A percentile compares a stretch with the other conserved stretches of the same genome.
Conservation (phyloP, 23 red algal species). For the Agarophyton chilense region DNA sequence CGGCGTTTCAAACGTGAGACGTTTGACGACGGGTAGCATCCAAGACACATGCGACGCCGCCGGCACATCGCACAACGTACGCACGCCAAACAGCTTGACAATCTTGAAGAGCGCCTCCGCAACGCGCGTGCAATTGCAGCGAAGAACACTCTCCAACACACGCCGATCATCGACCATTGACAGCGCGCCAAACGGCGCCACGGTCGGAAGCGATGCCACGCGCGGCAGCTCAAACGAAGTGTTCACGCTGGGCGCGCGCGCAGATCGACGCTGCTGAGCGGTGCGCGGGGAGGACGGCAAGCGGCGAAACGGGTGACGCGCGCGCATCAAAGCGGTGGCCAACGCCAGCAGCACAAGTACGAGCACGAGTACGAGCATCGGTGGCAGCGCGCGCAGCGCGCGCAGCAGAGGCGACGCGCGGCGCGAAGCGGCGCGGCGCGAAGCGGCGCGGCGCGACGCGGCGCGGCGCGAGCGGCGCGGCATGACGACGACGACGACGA, state of each 20-base stretch:
- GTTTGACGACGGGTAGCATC: constrained; percentile 7
- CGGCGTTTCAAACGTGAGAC: constrained; percentile 33
- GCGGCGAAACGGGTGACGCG: too few species aligned
- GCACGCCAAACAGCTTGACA: constrained; percentile 48
- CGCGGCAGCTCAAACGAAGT: background rate
- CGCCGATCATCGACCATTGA: background rate
- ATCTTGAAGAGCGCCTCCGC: constrained; percentile 38
- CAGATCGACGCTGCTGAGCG: background rate
- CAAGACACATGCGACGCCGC: constrained; percentile 24
- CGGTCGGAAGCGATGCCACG: background rate
- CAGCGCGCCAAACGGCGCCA: background rate
- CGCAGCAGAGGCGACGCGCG: background rate
- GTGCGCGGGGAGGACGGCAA: background rate
- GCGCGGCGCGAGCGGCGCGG: background rate
- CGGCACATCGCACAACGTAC: constrained; percentile 18
- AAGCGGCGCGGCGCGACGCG: background rate
- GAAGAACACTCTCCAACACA: too few species aligned
- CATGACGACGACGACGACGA: constrained; percentile 3
- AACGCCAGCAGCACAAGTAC: too few species aligned
- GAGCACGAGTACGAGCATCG: too few species aligned
- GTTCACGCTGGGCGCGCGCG: too few species aligned
- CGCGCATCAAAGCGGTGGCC: too few species aligned
- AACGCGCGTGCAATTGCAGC: constrained; percentile 37
- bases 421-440: too few species aligned
- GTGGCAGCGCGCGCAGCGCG: background rate